Base-by-base conservation (phyloP, 108 stramenopile genomes). In the Cyclotella kingstonii region DNA sequence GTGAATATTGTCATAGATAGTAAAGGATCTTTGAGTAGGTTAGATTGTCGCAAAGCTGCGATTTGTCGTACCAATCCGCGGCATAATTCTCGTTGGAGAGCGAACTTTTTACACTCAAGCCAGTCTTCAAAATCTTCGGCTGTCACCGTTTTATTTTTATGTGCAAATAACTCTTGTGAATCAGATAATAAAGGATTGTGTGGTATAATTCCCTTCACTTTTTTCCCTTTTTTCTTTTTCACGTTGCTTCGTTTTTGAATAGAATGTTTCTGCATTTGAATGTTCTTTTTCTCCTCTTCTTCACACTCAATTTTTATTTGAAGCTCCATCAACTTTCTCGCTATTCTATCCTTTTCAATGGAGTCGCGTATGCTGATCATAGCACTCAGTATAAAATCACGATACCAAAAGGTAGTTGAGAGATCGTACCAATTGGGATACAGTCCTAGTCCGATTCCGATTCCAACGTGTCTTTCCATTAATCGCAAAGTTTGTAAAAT, bases 21-120 rank as follows among this genome's bases (percentile, higher is more conserved):
- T 5, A 46, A 60, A 36, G 69, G 69, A 30, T 70, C 49, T 15
- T 36, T 28, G 23, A 92, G 45, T n/a, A 87, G 31, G 28, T 76
- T 73, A n/a, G 84, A 71, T 48, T 92, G 87, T 44, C 73, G 45
- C 9, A 86, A 44, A 54, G 80, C 62, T 19, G 77, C 85, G 39
- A 92, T 61, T 42, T 83, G 86, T 34, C 85, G 73, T n/a, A 84
- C 73, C 10, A 82, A 60, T 31, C 90, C 90, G 18, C 87, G 79
- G 48, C 84, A 92, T 23, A 92, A 39, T 25, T 41, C 56, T 52
- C 87, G 80, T 46, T 82, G 84, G 19, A 80, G 29, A 23, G 64
- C 63, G 8, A 79, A 8, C 1, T 72, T n/a, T 43, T 74, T 51
- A 43, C 79, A 73, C 22, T 85, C 87, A 40, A 85, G 57, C 4